These are phyloP conservation scores for Cylindrotheca closterium DNA, from an alignment of 108 stramenopile species.

Conservation along the genomic window DNA sequence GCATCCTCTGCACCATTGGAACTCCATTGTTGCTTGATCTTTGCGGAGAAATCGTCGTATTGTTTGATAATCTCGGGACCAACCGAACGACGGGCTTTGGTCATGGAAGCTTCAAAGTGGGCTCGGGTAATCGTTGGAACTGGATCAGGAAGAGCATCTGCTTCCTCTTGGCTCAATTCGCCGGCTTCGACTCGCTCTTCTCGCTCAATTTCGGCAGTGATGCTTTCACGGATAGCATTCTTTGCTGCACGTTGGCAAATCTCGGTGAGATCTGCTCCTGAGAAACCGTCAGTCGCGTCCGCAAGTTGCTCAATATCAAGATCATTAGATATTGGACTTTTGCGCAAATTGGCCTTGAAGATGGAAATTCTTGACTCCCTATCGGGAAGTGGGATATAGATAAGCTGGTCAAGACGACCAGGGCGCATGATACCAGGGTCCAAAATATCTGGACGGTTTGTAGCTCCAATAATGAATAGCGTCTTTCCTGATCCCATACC, in stretches of 20 bases:
- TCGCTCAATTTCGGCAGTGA: slow-evolving; percentile 82
- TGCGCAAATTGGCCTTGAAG: slow-evolving; percentile 96
- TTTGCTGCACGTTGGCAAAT: slow-evolving; percentile 95
- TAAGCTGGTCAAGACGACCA: slow-evolving; percentile 98
- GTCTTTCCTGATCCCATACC: slow-evolving; percentile 97
- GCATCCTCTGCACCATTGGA: slow-evolving; percentile 46
- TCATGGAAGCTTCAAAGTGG: slow-evolving; percentile 91
- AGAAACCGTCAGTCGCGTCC: slow-evolving; percentile 90
- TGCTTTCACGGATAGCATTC: slow-evolving; percentile 93
- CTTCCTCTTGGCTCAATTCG: slow-evolving; percentile 83
- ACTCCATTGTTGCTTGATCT: slow-evolving; percentile 88
- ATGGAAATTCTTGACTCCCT: slow-evolving; percentile 85
- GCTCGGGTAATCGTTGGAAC: slow-evolving; percentile 75
- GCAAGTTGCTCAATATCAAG: slow-evolving; percentile 80
- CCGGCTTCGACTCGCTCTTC: slow-evolving; percentile 83
- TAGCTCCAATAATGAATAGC: slow-evolving; percentile 99
- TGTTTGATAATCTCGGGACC: slow-evolving; percentile 83
- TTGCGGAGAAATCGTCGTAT: slow-evolving; percentile 85
- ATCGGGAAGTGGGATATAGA: slow-evolving; percentile 98
- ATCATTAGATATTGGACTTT: slow-evolving; percentile 85
- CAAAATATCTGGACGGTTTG: slow-evolving; percentile 98
- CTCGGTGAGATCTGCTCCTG: slow-evolving; percentile 97
- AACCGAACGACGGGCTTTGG: slow-evolving; percentile 87
- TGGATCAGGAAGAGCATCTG: slow-evolving; percentile 75
- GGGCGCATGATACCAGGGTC: slow-evolving; percentile 99